These are phyloP conservation scores for Leucocoprinus leucothites DNA, from an alignment of 768 basidiomycete species.

Conservation along the genomic window DNA sequence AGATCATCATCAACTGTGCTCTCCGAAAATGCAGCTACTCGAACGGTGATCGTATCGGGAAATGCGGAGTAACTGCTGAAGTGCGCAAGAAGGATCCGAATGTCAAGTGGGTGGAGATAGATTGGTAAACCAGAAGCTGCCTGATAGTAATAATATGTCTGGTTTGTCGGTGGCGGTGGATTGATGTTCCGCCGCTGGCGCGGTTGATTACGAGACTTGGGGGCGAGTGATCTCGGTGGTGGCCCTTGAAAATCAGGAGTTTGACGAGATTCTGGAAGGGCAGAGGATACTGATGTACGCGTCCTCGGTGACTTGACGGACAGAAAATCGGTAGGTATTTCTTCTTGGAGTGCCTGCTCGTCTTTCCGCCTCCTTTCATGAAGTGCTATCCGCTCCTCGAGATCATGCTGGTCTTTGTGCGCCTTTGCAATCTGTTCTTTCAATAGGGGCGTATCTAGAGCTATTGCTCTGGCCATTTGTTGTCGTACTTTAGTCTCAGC, in stretches of 20 bases:
- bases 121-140: slow-evolving; percentile 87
- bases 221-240: slow-evolving; percentile 16
- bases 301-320: slow-evolving; percentile 33
- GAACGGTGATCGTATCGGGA: slow-evolving; percentile 76
- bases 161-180: slow-evolving; percentile 81
- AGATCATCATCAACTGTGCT: slow-evolving; percentile 90
- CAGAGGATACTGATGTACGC: slow-evolving; percentile 13
- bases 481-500: slow-evolving; percentile 74
- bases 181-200: slow-evolving; percentile 77
- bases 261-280: neutral
- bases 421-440: slow-evolving; percentile 62
- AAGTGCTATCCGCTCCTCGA: slow-evolving; percentile 40
- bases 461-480: slow-evolving; percentile 77
- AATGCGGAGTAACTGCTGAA: slow-evolving; percentile 79
- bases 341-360: slow-evolving; percentile 31
- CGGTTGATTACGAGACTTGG: slow-evolving; percentile 39
- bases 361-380: slow-evolving; percentile 26
- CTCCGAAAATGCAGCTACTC: slow-evolving; percentile 74
- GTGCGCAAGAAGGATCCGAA: slow-evolving; percentile 85
- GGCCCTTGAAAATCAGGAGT: slow-evolving; percentile 12
- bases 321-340: slow-evolving; percentile 37
- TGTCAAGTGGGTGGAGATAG: slow-evolving; percentile 95
- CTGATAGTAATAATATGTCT: slow-evolving; percentile 96
- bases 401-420: slow-evolving; percentile 51
- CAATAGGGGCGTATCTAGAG: slow-evolving; percentile 69